Conservation (phyloP, 192 early-diverging fungal genomes). For the Mortierella hygrophila region DNA sequence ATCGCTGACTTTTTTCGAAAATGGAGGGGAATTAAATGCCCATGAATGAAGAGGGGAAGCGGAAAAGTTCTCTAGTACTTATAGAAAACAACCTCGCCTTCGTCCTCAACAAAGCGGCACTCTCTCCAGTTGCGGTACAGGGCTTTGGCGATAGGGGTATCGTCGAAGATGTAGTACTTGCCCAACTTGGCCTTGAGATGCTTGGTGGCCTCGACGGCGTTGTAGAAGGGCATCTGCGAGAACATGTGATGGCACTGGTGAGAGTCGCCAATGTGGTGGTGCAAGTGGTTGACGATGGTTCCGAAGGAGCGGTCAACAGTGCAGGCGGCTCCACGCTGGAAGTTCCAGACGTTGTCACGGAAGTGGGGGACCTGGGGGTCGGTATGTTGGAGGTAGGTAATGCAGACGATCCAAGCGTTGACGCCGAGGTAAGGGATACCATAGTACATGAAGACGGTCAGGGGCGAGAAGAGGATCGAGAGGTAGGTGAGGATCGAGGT, state of each 20-base stretch:
- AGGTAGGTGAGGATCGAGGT: conserved; percentile 67
- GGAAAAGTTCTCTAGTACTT: conserved; percentile 55
- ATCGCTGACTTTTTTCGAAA: background rate
- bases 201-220: conserved; percentile 89
- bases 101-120: conserved; percentile 95
- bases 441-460: conserved; percentile 86
- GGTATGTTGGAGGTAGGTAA: conserved; percentile 96
- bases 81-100: conserved; percentile 84
- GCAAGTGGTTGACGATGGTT: conserved; percentile 81
- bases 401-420: conserved; percentile 94
- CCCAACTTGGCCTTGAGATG: conserved; percentile 86
- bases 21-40: background rate
- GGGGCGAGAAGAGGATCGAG: conserved; percentile 62
- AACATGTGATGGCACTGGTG: conserved; percentile 97
- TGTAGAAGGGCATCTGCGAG: conserved; percentile 96
- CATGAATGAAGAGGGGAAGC: background rate
- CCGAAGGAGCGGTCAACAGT: conserved; percentile 93
- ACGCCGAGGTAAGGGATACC: conserved; percentile 90
- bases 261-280: conserved; percentile 87
- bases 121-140: conserved; percentile 74
- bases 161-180: conserved; percentile 83
- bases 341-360: conserved; percentile 86
- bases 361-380: conserved; percentile 90
- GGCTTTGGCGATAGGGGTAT: conserved; percentile 75
- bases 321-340: conserved; percentile 90